Evolutionary conservation across 805 yeast genomes (phyloP), one percentile per base, ranked within the genome.

Genomic region (Metschnikowia cerradonensis): DNA sequence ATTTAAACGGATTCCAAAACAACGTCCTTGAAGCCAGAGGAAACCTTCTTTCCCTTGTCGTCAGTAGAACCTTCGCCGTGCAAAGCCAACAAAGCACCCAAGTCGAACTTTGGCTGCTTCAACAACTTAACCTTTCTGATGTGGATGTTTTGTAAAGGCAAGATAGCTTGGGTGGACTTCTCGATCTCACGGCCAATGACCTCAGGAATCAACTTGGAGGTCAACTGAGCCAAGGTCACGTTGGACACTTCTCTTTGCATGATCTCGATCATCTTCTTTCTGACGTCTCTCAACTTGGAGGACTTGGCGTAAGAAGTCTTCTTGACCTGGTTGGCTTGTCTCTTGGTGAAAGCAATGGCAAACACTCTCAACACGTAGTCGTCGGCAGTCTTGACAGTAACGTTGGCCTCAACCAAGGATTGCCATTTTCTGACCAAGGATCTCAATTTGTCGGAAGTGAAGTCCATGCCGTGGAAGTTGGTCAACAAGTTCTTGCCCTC

Each of bases 391-490:
- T 91, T 91, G 72, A 90, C 97, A 66, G 98, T 90, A 67, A 91
- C 97, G 76, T 90, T 89, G 71, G 96, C 95, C 84, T 91, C 98
- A 67, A 91, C 95, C 77, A 92, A 82, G 61, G 97, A 84, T 83
- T 91, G 98, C 97, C 97, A 92, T 80, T 92, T 91, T 86, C 97
- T 90, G 60, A 91, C 97, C 76, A 92, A 83, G 52, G 97, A 91
- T 82, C 96, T 89, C 74, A 92, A 82, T 83, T 92, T 92, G 82
- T 91, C 97, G 64, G 96, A 82, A 71, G 98, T 91, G 86, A 92
- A 91, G 82, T 90, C 96, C 78, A 92, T 78, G 72, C 98, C 98
- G 84, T 91, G 97, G 95, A 92, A 92, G 95, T 92, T 92, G 83
- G 98, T 91, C 76, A 91, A 83, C 72, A 91, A 83, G 86, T 90